Evolutionary conservation across 352 stramenopile genomes (phyloP).

Genomic region (Aphanomyces euteiches): DNA sequence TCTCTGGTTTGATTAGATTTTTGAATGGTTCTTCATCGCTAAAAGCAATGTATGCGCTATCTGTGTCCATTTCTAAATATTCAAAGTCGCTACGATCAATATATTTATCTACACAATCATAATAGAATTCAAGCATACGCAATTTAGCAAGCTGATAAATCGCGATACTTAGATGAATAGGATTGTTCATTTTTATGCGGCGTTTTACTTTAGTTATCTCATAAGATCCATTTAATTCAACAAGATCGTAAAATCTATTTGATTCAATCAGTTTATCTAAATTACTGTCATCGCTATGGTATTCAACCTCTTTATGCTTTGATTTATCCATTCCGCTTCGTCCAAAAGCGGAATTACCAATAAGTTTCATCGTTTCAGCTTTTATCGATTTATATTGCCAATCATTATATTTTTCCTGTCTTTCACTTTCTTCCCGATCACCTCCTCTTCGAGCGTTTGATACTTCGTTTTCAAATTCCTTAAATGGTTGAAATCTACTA

Average conservation of each 20-base stretch:
- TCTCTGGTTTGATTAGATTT: slow-evolving; percentile 32
- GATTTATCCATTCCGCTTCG: slow-evolving; percentile 31
- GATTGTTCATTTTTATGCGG: slow-evolving; percentile 29
- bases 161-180: slow-evolving; percentile 32
- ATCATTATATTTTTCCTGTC: slow-evolving; percentile 29
- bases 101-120: slow-evolving; percentile 29
- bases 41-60: slow-evolving; percentile 33
- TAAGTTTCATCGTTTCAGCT: slow-evolving; percentile 31
- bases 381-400: neutral
- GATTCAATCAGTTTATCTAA: slow-evolving; percentile 9
- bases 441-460: slow-evolving; percentile 35
- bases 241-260: slow-evolving; percentile 21
- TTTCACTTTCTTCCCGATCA: slow-evolving; percentile 28
- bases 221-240: slow-evolving; percentile 26
- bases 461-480: slow-evolving; percentile 31
- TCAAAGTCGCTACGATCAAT: slow-evolving; percentile 32
- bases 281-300: slow-evolving; percentile 10
- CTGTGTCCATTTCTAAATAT: slow-evolving; percentile 33
- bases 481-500: slow-evolving; percentile 30
- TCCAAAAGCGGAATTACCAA: slow-evolving; percentile 32
- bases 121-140: slow-evolving; percentile 23
- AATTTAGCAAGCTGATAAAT: slow-evolving; percentile 35
- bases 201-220: slow-evolving; percentile 29
- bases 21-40: slow-evolving; percentile 31
- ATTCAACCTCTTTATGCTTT: slow-evolving; percentile 32